Evolutionary conservation across 345 rosid species (phyloP).

Genomic region (Trapa bicornis): DNA sequence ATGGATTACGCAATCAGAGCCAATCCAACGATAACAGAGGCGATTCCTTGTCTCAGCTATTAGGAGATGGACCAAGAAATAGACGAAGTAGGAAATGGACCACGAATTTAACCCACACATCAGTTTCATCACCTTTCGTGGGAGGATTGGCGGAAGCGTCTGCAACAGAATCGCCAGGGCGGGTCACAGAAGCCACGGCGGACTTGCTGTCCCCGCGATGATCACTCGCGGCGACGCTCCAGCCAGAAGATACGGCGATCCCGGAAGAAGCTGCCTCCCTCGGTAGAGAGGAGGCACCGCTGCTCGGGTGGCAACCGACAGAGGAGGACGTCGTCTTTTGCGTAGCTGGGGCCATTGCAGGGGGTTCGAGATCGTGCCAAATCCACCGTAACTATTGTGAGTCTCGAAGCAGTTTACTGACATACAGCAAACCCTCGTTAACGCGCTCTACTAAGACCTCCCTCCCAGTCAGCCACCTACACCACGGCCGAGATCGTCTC

Average conservation of each 20-base stretch:
- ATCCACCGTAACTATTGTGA: slow-evolving; percentile 55
- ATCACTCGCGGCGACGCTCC: slow-evolving; percentile 20
- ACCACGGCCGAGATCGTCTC: background rate
- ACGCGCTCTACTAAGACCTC: slow-evolving; percentile 1
- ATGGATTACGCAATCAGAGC: background rate
- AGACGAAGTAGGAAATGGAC: background rate
- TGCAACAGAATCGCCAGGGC: slow-evolving; percentile 49
- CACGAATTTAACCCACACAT: no score
- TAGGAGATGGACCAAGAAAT: background rate
- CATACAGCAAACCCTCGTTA: slow-evolving; percentile 56
- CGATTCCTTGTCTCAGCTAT: background rate
- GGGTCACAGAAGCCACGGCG: slow-evolving; percentile 36
- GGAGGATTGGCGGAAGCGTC: slow-evolving; percentile 41
- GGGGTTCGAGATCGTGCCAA: slow-evolving; percentile 75
- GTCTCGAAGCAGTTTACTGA: slow-evolving; percentile 53
- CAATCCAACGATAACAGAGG: background rate
- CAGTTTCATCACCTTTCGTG: slow-evolving; percentile 34
- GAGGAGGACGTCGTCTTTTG: slow-evolving; percentile 59
- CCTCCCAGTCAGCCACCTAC: background rate
- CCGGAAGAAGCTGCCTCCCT: slow-evolving; percentile 20
- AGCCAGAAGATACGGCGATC: slow-evolving; percentile 22
- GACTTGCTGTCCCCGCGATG: slow-evolving; percentile 22
- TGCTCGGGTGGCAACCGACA: slow-evolving; percentile 7
- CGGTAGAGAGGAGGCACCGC: slow-evolving; percentile 7
- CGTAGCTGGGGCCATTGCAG: slow-evolving; percentile 94